Evolutionary conservation across 148 eudicot species (phyloP).

Genomic region (Fagopyrum homotropicum): DNA sequence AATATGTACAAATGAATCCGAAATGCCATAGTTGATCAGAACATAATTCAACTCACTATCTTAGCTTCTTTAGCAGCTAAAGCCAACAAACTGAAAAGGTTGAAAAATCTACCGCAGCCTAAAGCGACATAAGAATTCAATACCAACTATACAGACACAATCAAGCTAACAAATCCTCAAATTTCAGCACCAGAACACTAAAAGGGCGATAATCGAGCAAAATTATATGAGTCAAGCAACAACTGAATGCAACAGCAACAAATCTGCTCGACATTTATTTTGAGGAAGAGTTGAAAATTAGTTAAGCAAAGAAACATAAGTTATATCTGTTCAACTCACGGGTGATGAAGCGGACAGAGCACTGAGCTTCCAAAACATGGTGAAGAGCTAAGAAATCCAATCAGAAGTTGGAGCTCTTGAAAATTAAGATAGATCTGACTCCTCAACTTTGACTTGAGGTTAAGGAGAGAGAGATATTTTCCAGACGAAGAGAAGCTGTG

Average conservation of each 20-base stretch:
- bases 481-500: background rate
- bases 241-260: slow-evolving; percentile 3
- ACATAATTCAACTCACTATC: background rate
- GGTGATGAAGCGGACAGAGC: slow-evolving; percentile 82
- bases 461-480: background rate
- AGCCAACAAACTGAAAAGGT: background rate
- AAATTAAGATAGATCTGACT: slow-evolving; percentile 21
- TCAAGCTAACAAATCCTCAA: slow-evolving; percentile 1
- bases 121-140: background rate
- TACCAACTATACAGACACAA: background rate
- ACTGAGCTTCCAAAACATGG: slow-evolving; percentile 88
- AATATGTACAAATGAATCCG: background rate
- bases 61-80: background rate
- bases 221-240: background rate
- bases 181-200: background rate
- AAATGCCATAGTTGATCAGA: background rate
- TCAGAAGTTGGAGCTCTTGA: background rate
- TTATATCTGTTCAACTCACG: slow-evolving; percentile 30
- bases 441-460: background rate
- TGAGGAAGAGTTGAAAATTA: background rate
- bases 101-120: background rate
- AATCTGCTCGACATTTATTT: background rate
- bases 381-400: slow-evolving; percentile 9
- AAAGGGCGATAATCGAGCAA: background rate
- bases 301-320: background rate